Percentiles rank a stretch among this genome's conserved stretches.
phyloP scores from a whole-genome alignment of 805 yeast species.

The Brettanomyces naardenensis region DNA sequence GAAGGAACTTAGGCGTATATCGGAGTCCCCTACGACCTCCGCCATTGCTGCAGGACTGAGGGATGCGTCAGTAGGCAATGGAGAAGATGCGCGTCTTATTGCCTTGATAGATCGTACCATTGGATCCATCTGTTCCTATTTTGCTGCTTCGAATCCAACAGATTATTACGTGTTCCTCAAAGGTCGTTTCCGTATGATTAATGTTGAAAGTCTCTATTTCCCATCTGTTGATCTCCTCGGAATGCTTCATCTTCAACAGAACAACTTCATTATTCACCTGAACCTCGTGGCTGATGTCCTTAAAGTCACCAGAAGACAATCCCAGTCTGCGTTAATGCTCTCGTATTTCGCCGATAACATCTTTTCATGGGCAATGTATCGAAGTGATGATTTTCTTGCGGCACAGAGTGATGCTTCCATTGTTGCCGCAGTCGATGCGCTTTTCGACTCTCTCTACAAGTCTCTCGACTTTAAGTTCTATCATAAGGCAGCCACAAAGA shows the following conservation, averaged over 20 bases:
- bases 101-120: slow-evolving; percentile 30
- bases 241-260: slow-evolving; percentile 32
- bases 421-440: slow-evolving; percentile 21
- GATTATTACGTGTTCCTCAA: slow-evolving; percentile 32
- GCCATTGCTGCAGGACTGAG: not conserved
- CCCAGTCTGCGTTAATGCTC: slow-evolving; percentile 38
- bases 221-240: slow-evolving; percentile 40
- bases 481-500: slow-evolving; percentile 22
- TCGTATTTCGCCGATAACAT: slow-evolving; percentile 39
- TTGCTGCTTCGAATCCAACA: slow-evolving; percentile 43
- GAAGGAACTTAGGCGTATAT: not conserved
- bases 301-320: slow-evolving; percentile 30
- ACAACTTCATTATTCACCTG: slow-evolving; percentile 29
- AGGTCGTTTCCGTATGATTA: slow-evolving; percentile 21
- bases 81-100: slow-evolving; percentile 10
- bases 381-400: slow-evolving; percentile 37
- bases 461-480: slow-evolving; percentile 23
- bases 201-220: slow-evolving; percentile 29
- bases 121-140: slow-evolving; percentile 33
- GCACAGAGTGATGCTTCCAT: slow-evolving; percentile 10
- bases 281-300: slow-evolving; percentile 31
- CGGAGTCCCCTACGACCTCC: not conserved
- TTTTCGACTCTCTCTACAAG: slow-evolving; percentile 30
- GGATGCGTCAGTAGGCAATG: not conserved
- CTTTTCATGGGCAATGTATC: slow-evolving; percentile 41